phyloP scores from a whole-genome alignment of 345 rosid genomes.

The Syzygium grande region DNA sequence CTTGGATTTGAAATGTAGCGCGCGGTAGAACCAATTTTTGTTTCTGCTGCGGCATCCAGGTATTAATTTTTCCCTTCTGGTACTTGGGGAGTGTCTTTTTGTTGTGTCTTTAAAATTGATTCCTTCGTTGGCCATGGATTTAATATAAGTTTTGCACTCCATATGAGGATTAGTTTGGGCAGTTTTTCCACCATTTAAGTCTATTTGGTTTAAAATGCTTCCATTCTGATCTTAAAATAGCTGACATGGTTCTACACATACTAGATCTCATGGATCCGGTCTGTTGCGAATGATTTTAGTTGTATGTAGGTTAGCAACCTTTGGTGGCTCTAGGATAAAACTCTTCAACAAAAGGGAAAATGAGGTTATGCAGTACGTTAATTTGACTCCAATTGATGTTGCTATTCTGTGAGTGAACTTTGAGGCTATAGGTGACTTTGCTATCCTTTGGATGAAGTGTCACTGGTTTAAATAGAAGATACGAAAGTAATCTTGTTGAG shows the following conservation, averaged over 20 bases:
- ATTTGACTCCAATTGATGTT: neutral
- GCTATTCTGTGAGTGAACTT: neutral
- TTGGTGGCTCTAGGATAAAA: neutral
- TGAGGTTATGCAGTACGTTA: neutral
- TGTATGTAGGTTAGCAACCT: neutral
- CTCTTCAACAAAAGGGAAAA: neutral
- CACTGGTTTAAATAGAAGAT: neutral
- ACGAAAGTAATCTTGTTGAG: neutral
- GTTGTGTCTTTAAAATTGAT: neutral
- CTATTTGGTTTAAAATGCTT: neutral
- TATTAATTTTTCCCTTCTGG: constrained; percentile 14
- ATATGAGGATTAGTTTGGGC: neutral
- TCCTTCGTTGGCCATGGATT: neutral
- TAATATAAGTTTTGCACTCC: neutral
- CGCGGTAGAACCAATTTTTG: constrained; percentile 71
- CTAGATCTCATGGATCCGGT: neutral
- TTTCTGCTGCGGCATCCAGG: constrained; percentile 63
- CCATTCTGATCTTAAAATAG: neutral
- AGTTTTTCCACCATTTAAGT: neutral
- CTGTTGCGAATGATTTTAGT: neutral
- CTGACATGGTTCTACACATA: neutral
- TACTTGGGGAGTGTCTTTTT: neutral
- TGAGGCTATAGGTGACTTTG: neutral
- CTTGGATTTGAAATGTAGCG: constrained; percentile 69
- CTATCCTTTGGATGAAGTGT: neutral